Base-by-base conservation (phyloP, 2,329 filamentous ascomycete genomes). In the Aspergillus brunneoviolaceus region DNA sequence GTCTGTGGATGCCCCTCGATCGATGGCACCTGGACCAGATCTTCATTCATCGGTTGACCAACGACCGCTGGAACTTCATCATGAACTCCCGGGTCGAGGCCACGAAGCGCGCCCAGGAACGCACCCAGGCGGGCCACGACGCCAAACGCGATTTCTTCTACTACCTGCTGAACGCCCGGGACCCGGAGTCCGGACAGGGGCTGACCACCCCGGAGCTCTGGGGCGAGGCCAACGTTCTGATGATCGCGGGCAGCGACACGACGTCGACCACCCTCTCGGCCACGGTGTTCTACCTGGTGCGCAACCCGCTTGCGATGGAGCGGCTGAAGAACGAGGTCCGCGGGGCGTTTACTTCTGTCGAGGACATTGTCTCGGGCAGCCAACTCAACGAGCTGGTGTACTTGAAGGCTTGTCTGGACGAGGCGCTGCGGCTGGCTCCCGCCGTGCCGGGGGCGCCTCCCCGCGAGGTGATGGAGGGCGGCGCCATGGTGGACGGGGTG, bases 131-230 rank as follows among this genome's bases (percentile, higher is more conserved):
- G 29, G 85, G 86, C 64, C 85, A 84, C 64, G 87, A 83, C 51
- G 87, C 86, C 67, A 87, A 88, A 35, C 86, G 87, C 59, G 89
- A 91, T 71, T 91, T 91, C 78, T 91, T 91, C 77, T 87, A 90
- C 75, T 87, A 91, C 72, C 82, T 92, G 11, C 82, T 91, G 61
- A 87, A 87, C 69, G 88, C 89, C 7, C 84, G 84, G 45, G 89
- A 91, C 65, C 87, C 88, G 12, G 87, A 90, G 70, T 90, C 88
- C 0, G 88, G 88, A 55, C 81, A 84, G 59, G 86, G 86, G 1
- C 88, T 90, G 69, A 83, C 80, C 47, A 87, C 81, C 2, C 82
- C 84, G 0, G 88, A 90, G 69, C 83, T 91, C 25, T 89, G 87
- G 87, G 86, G 83, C 53, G 88, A 90, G 71, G 88, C 87, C 9